These are phyloP conservation scores for Elongisporangium senticosum DNA, from an alignment of 352 stramenopile species.

Conservation along the genomic window DNA sequence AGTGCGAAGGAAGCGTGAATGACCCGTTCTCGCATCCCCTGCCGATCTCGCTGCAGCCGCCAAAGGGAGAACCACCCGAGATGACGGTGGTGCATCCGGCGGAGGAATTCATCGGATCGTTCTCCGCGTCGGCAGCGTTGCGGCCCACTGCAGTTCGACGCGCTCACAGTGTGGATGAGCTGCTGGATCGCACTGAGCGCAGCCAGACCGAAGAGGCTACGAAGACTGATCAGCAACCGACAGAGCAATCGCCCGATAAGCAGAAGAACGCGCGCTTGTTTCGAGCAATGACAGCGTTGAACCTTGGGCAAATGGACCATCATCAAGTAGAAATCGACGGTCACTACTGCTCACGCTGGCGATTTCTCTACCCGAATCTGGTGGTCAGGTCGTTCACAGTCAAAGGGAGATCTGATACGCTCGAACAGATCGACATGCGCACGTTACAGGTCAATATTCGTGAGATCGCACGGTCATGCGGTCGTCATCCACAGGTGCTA, in stretches of 20 bases:
- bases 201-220: neutral
- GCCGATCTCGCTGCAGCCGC: slow-evolving; percentile 43
- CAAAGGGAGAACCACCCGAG: slow-evolving; percentile 4
- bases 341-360: slow-evolving; percentile 42
- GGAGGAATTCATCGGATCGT: neutral
- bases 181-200: slow-evolving; percentile 3
- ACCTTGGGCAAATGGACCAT: slow-evolving; percentile 25
- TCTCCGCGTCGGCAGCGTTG: slow-evolving; percentile 4
- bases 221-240: neutral
- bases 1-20: slow-evolving; percentile 39
- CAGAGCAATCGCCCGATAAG: slow-evolving; percentile 7
- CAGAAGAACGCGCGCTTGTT: slow-evolving; percentile 16
- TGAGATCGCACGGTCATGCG: slow-evolving; percentile 50
- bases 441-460: slow-evolving; percentile 64
- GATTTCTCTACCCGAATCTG: slow-evolving; percentile 58
- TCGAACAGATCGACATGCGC: slow-evolving; percentile 47
- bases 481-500: slow-evolving; percentile 55
- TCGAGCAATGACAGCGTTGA: slow-evolving; percentile 24
- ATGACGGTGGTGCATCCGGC: neutral
- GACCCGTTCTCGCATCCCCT: slow-evolving; percentile 73
- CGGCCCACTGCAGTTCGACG: slow-evolving; percentile 9
- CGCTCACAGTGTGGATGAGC: slow-evolving; percentile 17
- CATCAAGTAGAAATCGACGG: slow-evolving; percentile 20
- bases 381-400: slow-evolving; percentile 38
- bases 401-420: slow-evolving; percentile 7